Base-by-base conservation (phyloP, 2,329 filamentous ascomycete genomes). In the Cladosporium cucumerinum region DNA sequence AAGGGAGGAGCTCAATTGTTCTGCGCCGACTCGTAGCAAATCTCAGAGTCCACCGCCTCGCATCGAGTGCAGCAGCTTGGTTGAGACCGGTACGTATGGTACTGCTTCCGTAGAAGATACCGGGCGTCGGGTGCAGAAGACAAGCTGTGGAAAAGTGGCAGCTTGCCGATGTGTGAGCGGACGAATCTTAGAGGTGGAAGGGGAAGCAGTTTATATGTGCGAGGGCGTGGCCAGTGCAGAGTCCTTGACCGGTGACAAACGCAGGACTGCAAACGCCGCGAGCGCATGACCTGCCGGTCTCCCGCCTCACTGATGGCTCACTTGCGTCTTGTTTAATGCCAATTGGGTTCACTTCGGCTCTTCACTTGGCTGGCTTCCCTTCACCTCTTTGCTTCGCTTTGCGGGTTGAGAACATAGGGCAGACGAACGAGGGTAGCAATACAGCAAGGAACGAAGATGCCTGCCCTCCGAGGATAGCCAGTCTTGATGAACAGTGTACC, bases 121-220 rank as follows among this genome's bases (percentile, higher is more conserved):
- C 54, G 30, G 30, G 59, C 70, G 63, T 52, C 69, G 70, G 36
- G 36, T 43, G 36, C 36, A 43, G 18, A 43, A 10, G 5, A 7
- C 36, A 43, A 43, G 36, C 36, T n/a, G 6, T 43, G n/a, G 36
- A n/a, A 39, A 10, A n/a, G 16, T 43, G 36, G 18, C 5, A 21
- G 36, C 36, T 43, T 43, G 36, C 18, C 36, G 18, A n/a, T 43
- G 36, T 43, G 18, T 43, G 36, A 43, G 36, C 36, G 18, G 34
- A 39, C 5, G 34, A 43, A 18, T 43, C 18, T n/a, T 43, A 5
- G 10, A 43, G 36, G 36, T 43, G 36, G 36, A 18, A 43, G 36
- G 6, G 5, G 36, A 43, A 7, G 18, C 6, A 8, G 34, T 6
- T 43, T 43, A n/a, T 43, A 43, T 43, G 36, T 43, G 36, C 18